phyloP scores from a whole-genome alignment of 1,284 basidiomycete genomes.

The Rugosomyces carneus region DNA sequence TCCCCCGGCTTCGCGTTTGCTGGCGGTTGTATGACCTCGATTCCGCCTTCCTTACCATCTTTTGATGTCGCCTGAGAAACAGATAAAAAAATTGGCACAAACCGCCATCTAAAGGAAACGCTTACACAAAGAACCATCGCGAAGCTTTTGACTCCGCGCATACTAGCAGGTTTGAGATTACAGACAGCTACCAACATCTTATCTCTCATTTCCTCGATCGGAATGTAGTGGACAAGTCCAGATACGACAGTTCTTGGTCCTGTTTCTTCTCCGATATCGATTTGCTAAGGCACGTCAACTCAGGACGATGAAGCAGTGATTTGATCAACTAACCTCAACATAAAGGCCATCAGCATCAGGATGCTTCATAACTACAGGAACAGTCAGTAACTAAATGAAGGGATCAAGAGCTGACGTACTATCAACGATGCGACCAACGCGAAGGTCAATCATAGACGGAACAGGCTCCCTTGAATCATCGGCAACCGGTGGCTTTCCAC shows the following conservation, averaged over 20 bases:
- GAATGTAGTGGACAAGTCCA: conserved; percentile 91
- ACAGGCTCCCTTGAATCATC: conserved; percentile 67
- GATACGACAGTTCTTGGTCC: conserved; percentile 93
- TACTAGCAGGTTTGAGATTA: conserved; percentile 91
- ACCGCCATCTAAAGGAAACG: conserved; percentile 8
- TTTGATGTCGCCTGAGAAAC: conserved; percentile 75
- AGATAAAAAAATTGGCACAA: background rate
- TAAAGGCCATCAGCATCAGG: conserved; percentile 93
- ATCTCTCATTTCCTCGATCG: conserved; percentile 88
- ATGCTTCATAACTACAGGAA: conserved; percentile 76
- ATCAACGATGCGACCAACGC: conserved; percentile 87
- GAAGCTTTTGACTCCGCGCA: conserved; percentile 94
- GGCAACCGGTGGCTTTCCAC: conserved; percentile 36
- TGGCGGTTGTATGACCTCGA: conserved; percentile 88
- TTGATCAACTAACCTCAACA: conserved; percentile 57
- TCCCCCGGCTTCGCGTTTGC: conserved; percentile 85
- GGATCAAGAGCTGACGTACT: conserved; percentile 43
- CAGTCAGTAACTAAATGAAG: background rate
- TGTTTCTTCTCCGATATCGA: conserved; percentile 90
- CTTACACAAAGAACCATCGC: conserved; percentile 92
- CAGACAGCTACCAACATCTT: conserved; percentile 87
- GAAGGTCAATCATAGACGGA: conserved; percentile 92
- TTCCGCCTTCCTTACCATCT: conserved; percentile 85
- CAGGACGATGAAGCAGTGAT: background rate
- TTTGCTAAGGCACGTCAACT: conserved; percentile 52